A percentile compares a stretch with the other conserved stretches of the same genome.
Conservation (phyloP, 768 basidiomycete species). For the Kwoniella pini region DNA sequence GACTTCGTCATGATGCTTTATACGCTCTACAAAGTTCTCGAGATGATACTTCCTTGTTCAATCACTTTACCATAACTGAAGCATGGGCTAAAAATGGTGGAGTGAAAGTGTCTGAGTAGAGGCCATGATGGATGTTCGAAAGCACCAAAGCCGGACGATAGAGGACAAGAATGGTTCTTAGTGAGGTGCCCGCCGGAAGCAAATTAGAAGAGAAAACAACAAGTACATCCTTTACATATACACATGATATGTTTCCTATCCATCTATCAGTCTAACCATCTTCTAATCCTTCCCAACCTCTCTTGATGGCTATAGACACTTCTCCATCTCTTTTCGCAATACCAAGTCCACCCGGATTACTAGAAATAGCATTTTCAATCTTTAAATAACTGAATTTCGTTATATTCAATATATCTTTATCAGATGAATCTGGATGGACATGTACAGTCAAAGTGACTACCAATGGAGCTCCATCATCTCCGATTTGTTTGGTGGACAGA, state of each 20-base stretch:
- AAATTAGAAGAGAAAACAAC: not conserved
- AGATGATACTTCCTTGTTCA: constrained; percentile 8
- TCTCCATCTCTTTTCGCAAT: constrained; percentile 20
- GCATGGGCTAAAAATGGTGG: constrained; percentile 9
- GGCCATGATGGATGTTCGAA: not conserved
- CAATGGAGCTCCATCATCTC: constrained; percentile 16
- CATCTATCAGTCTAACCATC: constrained; percentile 7
- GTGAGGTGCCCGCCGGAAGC: too few species aligned
- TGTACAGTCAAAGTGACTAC: constrained; percentile 36
- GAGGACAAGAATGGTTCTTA: too few species aligned
- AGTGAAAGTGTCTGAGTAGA: constrained; percentile 1
- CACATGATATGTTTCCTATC: too few species aligned
- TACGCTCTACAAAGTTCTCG: constrained; percentile 9
- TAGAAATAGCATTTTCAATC: constrained; percentile 10
- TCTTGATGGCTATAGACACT: constrained; percentile 26
- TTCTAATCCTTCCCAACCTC: constrained; percentile 40
- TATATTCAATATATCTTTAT: constrained; percentile 43
- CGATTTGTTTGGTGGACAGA: not conserved
- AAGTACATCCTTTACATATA: constrained; percentile 2
- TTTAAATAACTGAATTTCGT: constrained; percentile 23
- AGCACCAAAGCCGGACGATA: too few species aligned
- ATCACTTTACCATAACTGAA: constrained; percentile 13
- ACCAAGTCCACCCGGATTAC: constrained; percentile 6
- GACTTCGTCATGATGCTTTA: constrained; percentile 13
- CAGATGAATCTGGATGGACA: constrained; percentile 32